Percentiles rank a stretch among this genome's conserved stretches.
These are phyloP conservation scores for Serendipita vermifera DNA, from an alignment of 768 basidiomycete genomes.

Conservation along the genomic window DNA sequence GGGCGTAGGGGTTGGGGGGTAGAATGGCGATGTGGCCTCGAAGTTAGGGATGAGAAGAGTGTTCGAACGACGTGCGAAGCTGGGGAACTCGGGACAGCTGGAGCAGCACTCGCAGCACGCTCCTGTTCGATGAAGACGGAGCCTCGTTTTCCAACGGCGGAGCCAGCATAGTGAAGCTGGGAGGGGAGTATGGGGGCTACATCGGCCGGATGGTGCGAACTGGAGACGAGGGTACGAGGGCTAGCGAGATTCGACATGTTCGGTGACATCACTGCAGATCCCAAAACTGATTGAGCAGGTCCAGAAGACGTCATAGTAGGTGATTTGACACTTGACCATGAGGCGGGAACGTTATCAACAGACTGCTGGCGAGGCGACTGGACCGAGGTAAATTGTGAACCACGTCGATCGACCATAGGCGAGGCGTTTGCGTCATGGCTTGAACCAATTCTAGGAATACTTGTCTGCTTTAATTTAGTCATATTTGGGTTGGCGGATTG, in stretches of 20 bases:
- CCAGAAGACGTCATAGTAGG: slow-evolving; percentile 7
- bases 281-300: neutral
- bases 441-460: neutral
- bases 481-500: slow-evolving; percentile 7
- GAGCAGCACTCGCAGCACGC: too few species aligned
- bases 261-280: slow-evolving; percentile 3
- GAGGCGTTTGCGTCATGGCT: neutral
- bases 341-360: neutral
- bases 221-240: neutral
- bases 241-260: neutral
- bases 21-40: neutral
- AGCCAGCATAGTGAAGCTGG: neutral
- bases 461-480: slow-evolving; percentile 8
- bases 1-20: slow-evolving; percentile 1
- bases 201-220: slow-evolving; percentile 1
- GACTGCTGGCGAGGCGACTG: slow-evolving; percentile 4
- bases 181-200: neutral
- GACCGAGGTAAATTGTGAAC: slow-evolving; percentile 1
- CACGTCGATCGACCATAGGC: neutral
- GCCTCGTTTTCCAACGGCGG: neutral
- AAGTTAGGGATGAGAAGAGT: neutral
- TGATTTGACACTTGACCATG: neutral
- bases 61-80: neutral
- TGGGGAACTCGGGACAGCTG: neutral
- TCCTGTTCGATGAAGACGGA: too few species aligned